phyloP scores from a whole-genome alignment of 352 stramenopile genomes.

The Globisporangium yorkense region DNA sequence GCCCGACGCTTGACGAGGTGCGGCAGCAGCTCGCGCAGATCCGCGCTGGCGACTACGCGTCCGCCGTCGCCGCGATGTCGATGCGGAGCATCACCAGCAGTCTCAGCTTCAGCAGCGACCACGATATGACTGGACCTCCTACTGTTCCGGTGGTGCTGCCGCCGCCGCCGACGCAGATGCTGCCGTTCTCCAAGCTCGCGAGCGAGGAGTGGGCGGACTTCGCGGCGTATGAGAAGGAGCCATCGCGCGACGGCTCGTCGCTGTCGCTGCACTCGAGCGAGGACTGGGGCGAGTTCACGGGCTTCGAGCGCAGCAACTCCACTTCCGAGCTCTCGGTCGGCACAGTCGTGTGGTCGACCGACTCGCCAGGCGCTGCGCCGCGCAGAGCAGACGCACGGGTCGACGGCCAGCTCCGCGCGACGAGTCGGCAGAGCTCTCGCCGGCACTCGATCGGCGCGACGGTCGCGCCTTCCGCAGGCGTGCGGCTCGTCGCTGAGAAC shows the following conservation, averaged over 20 bases:
- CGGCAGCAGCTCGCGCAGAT: constrained; percentile 21
- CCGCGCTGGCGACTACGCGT: neutral
- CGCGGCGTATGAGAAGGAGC: constrained; percentile 15
- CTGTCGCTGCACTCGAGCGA: constrained; percentile 11
- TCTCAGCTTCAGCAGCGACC: neutral
- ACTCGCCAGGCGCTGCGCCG: neutral
- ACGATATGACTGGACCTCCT: neutral
- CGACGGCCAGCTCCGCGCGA: neutral
- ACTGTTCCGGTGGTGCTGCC: neutral
- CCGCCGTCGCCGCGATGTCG: neutral
- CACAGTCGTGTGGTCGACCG: constrained; percentile 10
- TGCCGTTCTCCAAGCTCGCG: constrained; percentile 14
- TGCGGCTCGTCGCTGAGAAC: neutral
- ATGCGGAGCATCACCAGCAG: neutral
- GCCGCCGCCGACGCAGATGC: constrained; percentile 9
- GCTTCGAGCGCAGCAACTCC: constrained; percentile 13
- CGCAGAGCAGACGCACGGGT: too few species aligned
- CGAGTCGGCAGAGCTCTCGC: constrained; percentile 7
- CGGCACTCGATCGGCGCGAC: constrained; percentile 9
- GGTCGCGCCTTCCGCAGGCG: neutral
- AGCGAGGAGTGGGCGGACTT: constrained; percentile 30
- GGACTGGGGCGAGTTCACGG: constrained; percentile 13
- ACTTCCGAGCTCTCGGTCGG: constrained; percentile 7
- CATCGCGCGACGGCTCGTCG: constrained; percentile 5
- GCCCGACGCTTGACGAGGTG: constrained; percentile 56